Base-by-base conservation (phyloP, 23 red algal genomes). In the Gracilaria vermiculophylla region DNA sequence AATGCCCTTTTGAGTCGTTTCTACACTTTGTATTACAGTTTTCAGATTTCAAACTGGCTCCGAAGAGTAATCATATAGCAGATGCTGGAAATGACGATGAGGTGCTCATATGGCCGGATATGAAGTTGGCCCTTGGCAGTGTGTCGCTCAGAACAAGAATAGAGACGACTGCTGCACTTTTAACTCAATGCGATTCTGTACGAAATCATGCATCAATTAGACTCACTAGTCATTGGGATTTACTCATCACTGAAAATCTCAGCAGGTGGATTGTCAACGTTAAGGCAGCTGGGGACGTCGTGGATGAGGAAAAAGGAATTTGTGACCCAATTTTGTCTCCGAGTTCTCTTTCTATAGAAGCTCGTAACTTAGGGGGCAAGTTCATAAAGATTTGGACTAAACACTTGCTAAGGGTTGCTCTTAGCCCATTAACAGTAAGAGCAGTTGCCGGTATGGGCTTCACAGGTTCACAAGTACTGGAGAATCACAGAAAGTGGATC, bases 371-470 rank as follows among this genome's bases (percentile, higher is more conserved):
- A 13, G 66, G 61, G 7, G 49, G 17, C 14, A 54, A 21, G 11
- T 76, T 15, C 7, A 24, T 76, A 10, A 57, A 62, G 23, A 49
- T 87, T 44, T 20, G 23, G 13, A 15, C 65, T 42, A 23, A 74
- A 13, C 64, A 66, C 17, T 27, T 87, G 1, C 16, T 64, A 28
- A 75, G 83, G 24, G 27, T 75, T 44, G 70, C 64, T 49, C 44
- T 87, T 17, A 76, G 67, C 57, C 83, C 83, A 23, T 39, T 87
- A 45, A 87, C 83, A n/a, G 67, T 62, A 14, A 62, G 83, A 55
- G 44, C 65, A 55, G 27, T 76, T 36, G 42, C 83, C 17, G 51
- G 83, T 39, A 33, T 76, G 5, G 78, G 32, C 5, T 64, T 82
- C 19, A 42, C 27, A 33, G 32, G 11, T 23, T 66, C 25, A 62